Evolutionary conservation across 148 eudicot genomes (phyloP), one percentile per base, ranked within the genome.

Genomic region (Hydrangea macrophylla): DNA sequence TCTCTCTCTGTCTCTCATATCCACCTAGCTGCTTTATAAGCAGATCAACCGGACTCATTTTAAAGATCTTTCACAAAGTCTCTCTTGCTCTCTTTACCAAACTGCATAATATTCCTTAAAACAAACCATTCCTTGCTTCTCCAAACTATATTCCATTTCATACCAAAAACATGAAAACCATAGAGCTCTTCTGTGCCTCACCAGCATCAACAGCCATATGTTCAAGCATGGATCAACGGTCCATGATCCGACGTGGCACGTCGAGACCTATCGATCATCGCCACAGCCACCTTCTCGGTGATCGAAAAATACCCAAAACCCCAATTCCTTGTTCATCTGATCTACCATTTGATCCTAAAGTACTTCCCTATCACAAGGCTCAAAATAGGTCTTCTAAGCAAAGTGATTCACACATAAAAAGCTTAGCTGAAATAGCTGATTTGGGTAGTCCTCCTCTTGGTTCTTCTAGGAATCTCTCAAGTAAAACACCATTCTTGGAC

Each of bases 151-250:
- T n/a, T n/a, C n/a, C n/a, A n/a, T n/a, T n/a, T n/a, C n/a, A n/a
- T n/a, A n/a, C n/a, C 35, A 75, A 62, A 74, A 85, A 59, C 78
- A 86, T 90, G 87, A 90, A 85, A 75, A 40, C 74, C 58, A 70
- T 85, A 65, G 96, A 92, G 58, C 67, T 92, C 0, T 89, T 83
- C 7, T 92, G 97, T 69, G 82, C 86, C n/a, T 89, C 97, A 3
- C 92, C 96, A 27, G 83, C 97, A 26, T 89, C 96, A 56, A 92
- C 97, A 39, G 92, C 97, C 71, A 85, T 92, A 56, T 88, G 90
- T 37, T 84, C 95, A 2, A 88, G 81, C 84, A 81, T 75, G 68
- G 88, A 84, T 58, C 87, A 76, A 30, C 76, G 65, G 12, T 62
- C 83, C 74, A 79, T 83, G 71, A 73, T 81, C 55, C 82, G 81